phyloP scores from a whole-genome alignment of 441 rosid genomes.

The Gossypium davidsonii region DNA sequence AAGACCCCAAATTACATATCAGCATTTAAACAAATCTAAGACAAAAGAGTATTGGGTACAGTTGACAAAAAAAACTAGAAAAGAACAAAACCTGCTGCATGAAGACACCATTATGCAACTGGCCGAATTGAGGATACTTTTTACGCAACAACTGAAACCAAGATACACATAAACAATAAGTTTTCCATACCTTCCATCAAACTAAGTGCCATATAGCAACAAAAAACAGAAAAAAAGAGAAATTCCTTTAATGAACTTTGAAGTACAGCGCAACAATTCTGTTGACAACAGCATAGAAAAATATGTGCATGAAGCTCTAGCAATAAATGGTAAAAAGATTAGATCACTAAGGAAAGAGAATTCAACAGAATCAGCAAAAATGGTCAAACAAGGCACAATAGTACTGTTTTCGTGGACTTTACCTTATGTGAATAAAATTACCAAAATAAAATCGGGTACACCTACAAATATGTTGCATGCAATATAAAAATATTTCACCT shows the following conservation, averaged over 20 bases:
- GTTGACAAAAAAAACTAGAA: slow-evolving; percentile 13
- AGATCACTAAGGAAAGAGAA: not conserved
- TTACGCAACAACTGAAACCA: slow-evolving; percentile 68
- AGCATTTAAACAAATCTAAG: slow-evolving; percentile 11
- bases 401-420: not conserved
- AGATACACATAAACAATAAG: not conserved
- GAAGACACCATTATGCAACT: slow-evolving; percentile 83
- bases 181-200: not conserved
- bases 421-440: not conserved
- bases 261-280: not conserved
- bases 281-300: not conserved
- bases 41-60: not conserved
- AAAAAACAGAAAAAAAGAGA: not conserved
- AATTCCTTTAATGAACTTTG: not conserved
- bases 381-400: not conserved
- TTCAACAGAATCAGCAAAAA: not conserved
- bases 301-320: not conserved
- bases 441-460: not conserved
- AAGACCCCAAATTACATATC: slow-evolving; percentile 18
- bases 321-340: not conserved
- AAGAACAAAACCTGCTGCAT: slow-evolving; percentile 83
- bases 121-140: slow-evolving; percentile 92
- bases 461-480: not conserved
- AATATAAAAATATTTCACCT: not conserved
- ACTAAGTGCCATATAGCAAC: slow-evolving; percentile 2